Conservation (phyloP, 2,329 filamentous ascomycete genomes). For the Cordyceps cateniannulata region DNA sequence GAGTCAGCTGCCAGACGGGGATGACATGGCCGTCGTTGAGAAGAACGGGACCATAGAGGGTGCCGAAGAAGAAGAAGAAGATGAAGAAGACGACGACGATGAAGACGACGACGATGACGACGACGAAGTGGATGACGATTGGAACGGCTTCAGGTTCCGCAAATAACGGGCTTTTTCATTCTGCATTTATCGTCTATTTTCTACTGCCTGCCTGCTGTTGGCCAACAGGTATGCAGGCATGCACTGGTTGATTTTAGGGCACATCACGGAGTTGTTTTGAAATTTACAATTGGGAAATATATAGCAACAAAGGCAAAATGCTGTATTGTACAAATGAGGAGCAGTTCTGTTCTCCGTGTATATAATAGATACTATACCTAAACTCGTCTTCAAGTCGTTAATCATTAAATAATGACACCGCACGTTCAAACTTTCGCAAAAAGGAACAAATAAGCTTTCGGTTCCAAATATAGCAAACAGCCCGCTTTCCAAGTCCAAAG, state of each 20-base stretch:
- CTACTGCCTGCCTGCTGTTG: neutral
- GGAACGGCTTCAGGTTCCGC: slow-evolving; percentile 51
- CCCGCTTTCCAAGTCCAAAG: neutral
- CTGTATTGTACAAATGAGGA: slow-evolving; percentile 7
- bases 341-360: neutral
- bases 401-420: neutral
- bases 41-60: slow-evolving; percentile 23
- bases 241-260: neutral
- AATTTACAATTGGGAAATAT: neutral
- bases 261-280: slow-evolving; percentile 5
- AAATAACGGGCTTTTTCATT: neutral
- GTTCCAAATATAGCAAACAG: neutral
- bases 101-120: slow-evolving; percentile 34
- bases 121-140: slow-evolving; percentile 47
- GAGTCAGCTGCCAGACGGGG: neutral
- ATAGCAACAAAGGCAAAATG: neutral
- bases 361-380: neutral
- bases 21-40: slow-evolving; percentile 14
- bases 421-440: neutral
- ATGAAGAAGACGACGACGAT: slow-evolving; percentile 30
- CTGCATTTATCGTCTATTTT: neutral
- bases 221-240: neutral
- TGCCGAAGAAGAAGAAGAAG: slow-evolving; percentile 31
- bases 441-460: neutral
- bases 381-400: neutral